Percentiles rank a stretch among this genome's conserved stretches.
phyloP scores from a whole-genome alignment of 176 grass and related monocot species.

The Aegilops tauschii region DNA sequence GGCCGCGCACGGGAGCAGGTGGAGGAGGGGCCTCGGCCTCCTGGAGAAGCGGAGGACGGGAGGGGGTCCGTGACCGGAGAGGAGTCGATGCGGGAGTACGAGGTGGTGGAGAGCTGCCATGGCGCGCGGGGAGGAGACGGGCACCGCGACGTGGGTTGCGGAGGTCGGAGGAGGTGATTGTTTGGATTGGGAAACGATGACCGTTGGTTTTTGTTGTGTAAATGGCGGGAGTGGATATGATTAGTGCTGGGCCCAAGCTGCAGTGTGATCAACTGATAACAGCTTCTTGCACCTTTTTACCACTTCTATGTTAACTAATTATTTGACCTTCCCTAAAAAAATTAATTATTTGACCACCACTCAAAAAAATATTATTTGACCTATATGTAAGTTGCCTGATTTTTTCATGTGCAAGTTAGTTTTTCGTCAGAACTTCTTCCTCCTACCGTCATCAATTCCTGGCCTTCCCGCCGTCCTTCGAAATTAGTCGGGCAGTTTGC shows the following conservation, averaged over 20 bases:
- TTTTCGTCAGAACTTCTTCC: no score
- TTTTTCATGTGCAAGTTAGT: no score
- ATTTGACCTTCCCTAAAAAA: no score
- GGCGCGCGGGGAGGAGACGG: neutral
- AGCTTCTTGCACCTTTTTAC: neutral
- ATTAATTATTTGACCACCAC: no score
- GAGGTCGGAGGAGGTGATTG: neutral
- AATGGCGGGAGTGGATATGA: slow-evolving; percentile 43
- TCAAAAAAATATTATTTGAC: no score
- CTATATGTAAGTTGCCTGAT: no score
- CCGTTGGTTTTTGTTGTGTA: slow-evolving; percentile 27
- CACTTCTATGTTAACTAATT: no score
- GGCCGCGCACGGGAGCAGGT: slow-evolving; percentile 12
- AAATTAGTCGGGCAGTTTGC: rapidly evolving
- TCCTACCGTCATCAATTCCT: no score
- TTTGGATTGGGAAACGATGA: slow-evolving; percentile 29
- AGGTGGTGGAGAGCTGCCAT: slow-evolving; percentile 37
- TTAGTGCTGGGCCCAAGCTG: neutral
- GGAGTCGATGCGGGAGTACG: neutral
- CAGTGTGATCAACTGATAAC: neutral
- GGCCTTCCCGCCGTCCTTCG: no score
- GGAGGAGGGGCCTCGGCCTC: slow-evolving; percentile 3
- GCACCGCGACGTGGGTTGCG: neutral
- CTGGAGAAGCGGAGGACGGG: slow-evolving; percentile 12
- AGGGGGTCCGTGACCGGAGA: neutral